Evolutionary conservation across 306 rosid species (phyloP).

Genomic region (Cicer bijugum): DNA sequence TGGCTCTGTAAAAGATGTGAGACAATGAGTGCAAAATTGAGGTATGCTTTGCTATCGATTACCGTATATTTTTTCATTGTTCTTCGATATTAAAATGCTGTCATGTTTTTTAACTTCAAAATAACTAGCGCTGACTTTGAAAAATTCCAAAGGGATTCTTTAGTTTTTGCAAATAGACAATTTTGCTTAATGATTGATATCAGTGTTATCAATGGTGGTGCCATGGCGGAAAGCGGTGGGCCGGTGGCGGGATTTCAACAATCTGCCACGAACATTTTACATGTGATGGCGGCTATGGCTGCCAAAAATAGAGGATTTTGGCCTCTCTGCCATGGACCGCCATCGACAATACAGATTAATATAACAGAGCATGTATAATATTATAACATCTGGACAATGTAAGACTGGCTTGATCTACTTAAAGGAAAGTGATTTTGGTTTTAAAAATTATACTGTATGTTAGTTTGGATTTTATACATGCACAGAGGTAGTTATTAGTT

Average conservation of each 20-base stretch:
- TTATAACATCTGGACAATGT: constrained; percentile 4
- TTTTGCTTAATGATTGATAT: no score
- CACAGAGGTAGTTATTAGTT: background rate
- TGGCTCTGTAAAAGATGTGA: constrained; percentile 95
- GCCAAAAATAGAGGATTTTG: no score
- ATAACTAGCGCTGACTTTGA: constrained; percentile 3
- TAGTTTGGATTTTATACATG: background rate
- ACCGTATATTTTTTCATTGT: constrained; percentile 31
- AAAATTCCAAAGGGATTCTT: background rate
- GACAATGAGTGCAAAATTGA: constrained; percentile 88
- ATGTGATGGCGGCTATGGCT: no score
- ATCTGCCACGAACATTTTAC: no score
- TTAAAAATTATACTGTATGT: background rate
- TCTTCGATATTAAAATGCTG: constrained; percentile 19
- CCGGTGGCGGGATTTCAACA: no score
- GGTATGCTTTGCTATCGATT: constrained; percentile 56
- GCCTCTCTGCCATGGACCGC: no score
- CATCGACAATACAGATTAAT: no score
- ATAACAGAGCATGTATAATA: background rate
- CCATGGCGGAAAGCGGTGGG: no score
- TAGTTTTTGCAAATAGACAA: no score
- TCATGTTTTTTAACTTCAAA: constrained; percentile 4
- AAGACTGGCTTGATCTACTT: constrained; percentile 3
- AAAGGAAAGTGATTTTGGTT: background rate
- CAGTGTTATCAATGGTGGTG: no score